Evolutionary conservation across 495 filamentous ascomycete species (phyloP), one percentile per base, ranked within the genome.

Genomic region (Hypoxylon rickii): DNA sequence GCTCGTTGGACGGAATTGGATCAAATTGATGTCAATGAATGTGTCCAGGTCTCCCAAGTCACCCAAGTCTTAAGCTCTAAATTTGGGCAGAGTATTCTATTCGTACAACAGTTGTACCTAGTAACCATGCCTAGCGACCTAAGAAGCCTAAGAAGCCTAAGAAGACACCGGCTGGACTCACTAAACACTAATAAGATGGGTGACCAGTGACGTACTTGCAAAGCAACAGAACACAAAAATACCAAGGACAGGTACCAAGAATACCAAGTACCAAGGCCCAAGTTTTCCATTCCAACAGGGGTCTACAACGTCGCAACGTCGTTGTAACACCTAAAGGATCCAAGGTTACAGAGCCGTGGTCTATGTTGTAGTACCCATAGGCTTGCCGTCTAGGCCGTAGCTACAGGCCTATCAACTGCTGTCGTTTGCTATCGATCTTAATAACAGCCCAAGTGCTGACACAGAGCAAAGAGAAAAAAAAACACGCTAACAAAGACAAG

Each of bases 21-120:
- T n/a, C 53, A 54, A 63, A 50, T 54, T 54, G 59, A 63, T 63
- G 59, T 58, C 53, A 63, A 19, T 53, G 34, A 46, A 19, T 54
- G 42, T 47, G 15, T 40, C 11, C 34, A 49, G n/a, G n/a, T n/a
- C n/a, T n/a, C n/a, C n/a, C n/a, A n/a, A n/a, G n/a, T n/a, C n/a
- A n/a, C n/a, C n/a, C n/a, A n/a, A n/a, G n/a, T n/a, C n/a, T 51
- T 41, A 20, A 36, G 41, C 20, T 33, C 45, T 57, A 60, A 44
- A 54, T 48, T 55, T 51, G 46, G 58, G 46, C 37, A 26, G 46
- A 31, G 52, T n/a, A 36, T 37, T 53, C 34, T 29, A 46, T 52
- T 51, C 15, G 42, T 50, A 21, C 58, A 51, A 34, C 40, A 42
- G 47, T 44, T n/a, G n/a, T n/a, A n/a, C n/a, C n/a, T n/a, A n/a